Evolutionary conservation across 441 rosid species (phyloP).

Genomic region (Populus tomentosa): DNA sequence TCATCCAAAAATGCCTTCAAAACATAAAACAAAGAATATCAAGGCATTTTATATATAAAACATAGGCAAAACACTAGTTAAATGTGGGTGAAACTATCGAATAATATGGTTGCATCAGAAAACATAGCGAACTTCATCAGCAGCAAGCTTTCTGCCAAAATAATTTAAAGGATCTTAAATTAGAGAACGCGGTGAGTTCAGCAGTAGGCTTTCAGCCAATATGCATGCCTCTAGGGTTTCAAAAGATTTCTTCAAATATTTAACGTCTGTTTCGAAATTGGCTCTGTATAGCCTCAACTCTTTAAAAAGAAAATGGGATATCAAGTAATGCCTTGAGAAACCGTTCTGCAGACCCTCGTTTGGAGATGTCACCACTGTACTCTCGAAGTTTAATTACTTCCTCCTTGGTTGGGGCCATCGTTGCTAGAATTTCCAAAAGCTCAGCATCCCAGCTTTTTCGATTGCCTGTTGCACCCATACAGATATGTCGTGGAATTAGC

Average conservation of each 20-base stretch:
- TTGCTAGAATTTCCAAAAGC: constrained; percentile 88
- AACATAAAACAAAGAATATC: too few species aligned
- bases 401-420: constrained; percentile 98
- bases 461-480: constrained; percentile 53
- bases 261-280: constrained; percentile 83
- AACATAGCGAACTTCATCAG: not conserved
- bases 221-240: constrained; percentile 77
- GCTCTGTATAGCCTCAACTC: constrained; percentile 95
- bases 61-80: too few species aligned
- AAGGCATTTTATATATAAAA: too few species aligned
- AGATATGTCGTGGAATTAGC: constrained; percentile 14
- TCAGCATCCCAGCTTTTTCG: constrained; percentile 86
- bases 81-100: too few species aligned
- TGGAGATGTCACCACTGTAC: constrained; percentile 59
- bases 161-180: too few species aligned
- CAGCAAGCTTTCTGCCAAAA: not conserved
- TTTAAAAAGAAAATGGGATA: constrained; percentile 84
- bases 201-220: not conserved
- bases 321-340: constrained; percentile 88
- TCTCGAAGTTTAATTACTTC: constrained; percentile 92
- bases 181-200: not conserved
- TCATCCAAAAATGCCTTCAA: too few species aligned
- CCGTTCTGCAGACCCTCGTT: constrained; percentile 87
- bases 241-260: constrained; percentile 78
- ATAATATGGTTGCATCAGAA: too few species aligned